phyloP scores from a whole-genome alignment of 164 flowering plant species.

The Sextonia rubra region DNA sequence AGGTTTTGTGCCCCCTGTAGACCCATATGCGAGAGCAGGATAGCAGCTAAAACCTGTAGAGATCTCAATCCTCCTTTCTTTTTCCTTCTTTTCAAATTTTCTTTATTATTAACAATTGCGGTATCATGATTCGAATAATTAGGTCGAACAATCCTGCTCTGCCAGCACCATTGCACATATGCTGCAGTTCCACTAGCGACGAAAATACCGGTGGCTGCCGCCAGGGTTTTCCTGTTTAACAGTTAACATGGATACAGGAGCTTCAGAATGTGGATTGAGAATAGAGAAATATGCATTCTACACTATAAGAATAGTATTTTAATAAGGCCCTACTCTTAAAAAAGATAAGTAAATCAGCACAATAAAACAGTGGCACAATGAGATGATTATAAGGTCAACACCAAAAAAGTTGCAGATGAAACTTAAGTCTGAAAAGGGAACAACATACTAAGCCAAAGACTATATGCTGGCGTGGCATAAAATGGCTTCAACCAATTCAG shows the following conservation, averaged over 20 bases:
- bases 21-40: constrained; percentile 83
- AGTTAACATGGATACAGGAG: background rate
- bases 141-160: constrained; percentile 20
- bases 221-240: constrained; percentile 63
- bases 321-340: background rate
- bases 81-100: constrained; percentile 29
- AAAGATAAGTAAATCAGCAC: background rate
- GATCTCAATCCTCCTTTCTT: constrained; percentile 76
- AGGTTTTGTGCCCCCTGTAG: constrained; percentile 60
- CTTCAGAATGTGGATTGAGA: background rate
- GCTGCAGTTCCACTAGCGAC: constrained; percentile 90
- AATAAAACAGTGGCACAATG: background rate
- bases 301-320: background rate
- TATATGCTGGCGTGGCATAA: background rate
- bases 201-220: constrained; percentile 66
- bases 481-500: background rate
- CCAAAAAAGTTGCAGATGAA: background rate
- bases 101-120: constrained; percentile 28
- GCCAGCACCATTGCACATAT: constrained; percentile 56
- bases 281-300: background rate
- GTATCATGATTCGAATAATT: constrained; percentile 32
- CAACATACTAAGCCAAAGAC: background rate
- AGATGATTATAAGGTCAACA: no score
- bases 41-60: constrained; percentile 65
- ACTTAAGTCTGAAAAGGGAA: background rate